Evolutionary conservation across 2,329 filamentous ascomycete species (phyloP).

Genomic region (Nothophoma quercina): DNA sequence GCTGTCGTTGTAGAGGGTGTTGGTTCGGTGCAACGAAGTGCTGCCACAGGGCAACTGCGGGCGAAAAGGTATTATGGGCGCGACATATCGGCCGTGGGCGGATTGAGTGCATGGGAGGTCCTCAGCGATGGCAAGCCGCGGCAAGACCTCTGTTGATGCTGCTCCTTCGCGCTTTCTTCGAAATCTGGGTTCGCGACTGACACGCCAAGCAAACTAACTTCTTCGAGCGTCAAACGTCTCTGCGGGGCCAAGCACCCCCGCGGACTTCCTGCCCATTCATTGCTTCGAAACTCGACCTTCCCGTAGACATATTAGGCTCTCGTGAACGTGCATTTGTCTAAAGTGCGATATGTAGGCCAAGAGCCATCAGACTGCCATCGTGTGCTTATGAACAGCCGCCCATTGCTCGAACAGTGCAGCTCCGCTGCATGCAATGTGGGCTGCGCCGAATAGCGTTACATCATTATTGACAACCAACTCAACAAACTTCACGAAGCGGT

Average conservation of each 20-base stretch:
- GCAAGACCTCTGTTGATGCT: constrained; percentile 8
- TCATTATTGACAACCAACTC: constrained; percentile 25
- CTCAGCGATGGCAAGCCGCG: constrained; percentile 12
- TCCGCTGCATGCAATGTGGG: constrained; percentile 13
- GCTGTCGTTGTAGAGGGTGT: constrained; percentile 21
- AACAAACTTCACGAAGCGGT: constrained; percentile 21
- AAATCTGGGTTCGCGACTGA: constrained; percentile 10
- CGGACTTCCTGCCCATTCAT: constrained; percentile 18
- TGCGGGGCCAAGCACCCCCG: constrained; percentile 16
- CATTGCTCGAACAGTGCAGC: constrained; percentile 2
- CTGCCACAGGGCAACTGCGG: constrained; percentile 43
- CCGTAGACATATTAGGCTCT: neutral
- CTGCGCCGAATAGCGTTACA: constrained; percentile 24
- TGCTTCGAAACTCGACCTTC: constrained; percentile 2
- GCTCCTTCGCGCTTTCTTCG: constrained; percentile 5
- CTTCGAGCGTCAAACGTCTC: constrained; percentile 11
- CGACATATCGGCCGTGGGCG: constrained; percentile 38
- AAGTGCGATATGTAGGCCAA: constrained; percentile 1
- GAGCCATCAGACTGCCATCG: neutral
- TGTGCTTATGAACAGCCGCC: constrained; percentile 1
- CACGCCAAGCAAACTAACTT: constrained; percentile 30
- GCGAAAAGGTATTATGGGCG: constrained; percentile 43
- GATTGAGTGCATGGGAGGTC: constrained; percentile 37
- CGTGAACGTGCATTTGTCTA: neutral
- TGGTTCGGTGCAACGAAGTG: constrained; percentile 37